Evolutionary conservation across 352 stramenopile species (phyloP).

Genomic region (Phytopythium vexans): DNA sequence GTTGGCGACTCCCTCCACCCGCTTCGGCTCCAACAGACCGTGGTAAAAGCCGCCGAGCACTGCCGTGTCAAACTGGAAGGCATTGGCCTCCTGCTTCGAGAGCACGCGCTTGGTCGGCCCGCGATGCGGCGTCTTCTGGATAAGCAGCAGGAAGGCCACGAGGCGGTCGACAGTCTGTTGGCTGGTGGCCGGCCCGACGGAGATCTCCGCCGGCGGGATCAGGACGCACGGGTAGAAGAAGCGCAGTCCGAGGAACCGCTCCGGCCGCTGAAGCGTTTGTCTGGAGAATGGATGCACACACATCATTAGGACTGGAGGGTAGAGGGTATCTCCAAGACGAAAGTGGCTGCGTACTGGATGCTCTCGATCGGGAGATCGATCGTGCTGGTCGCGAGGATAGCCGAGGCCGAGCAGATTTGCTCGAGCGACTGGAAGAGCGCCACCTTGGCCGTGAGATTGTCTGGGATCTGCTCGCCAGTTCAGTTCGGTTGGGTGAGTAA

Average conservation of each 20-base stretch:
- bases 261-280: conserved; percentile 25
- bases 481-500: background rate
- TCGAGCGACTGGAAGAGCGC: conserved; percentile 65
- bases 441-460: conserved; percentile 56
- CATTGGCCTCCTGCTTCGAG: conserved; percentile 44
- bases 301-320: background rate
- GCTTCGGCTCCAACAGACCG: conserved; percentile 50
- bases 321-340: background rate
- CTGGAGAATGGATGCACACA: conserved; percentile 18
- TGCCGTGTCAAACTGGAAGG: conserved; percentile 64
- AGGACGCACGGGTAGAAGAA: conserved; percentile 77
- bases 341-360: conserved; percentile 44
- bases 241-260: conserved; percentile 59
- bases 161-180: conserved; percentile 38
- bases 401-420: conserved; percentile 43
- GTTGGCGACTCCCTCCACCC: conserved; percentile 21
- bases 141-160: conserved; percentile 35
- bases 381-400: conserved; percentile 58
- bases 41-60: conserved; percentile 62
- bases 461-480: conserved; percentile 37
- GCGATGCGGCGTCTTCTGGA: conserved; percentile 65
- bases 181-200: conserved; percentile 30
- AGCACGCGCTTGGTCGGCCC: conserved; percentile 61
- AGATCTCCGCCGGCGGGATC: conserved; percentile 60
- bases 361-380: conserved; percentile 52